Base-by-base conservation (phyloP, 192 early-diverging fungal genomes). In the Pilobolus umbonatus region DNA sequence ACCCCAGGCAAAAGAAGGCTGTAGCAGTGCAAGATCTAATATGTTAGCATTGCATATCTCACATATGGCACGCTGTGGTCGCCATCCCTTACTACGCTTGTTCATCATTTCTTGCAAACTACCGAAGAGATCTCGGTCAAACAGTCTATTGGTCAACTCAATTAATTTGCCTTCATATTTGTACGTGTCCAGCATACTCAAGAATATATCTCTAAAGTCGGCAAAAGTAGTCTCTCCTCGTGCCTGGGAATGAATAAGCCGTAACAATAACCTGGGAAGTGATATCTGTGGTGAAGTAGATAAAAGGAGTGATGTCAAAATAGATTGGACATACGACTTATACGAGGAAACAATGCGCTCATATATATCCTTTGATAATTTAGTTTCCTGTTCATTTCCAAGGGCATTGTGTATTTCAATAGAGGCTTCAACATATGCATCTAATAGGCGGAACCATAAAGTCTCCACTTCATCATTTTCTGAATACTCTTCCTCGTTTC, bases 141-240 rank as follows among this genome's bases (percentile, higher is more conserved):
- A 83, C 5, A 83, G 55, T 26, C 75, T 71, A 39, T 80, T 80
- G n/a, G 81, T 83, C 81, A 83, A 75, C 39, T 75, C 75, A 40
- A 83, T 49, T 26, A 83, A 34, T 50, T 83, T 75, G 11, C 81
- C 81, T 69, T 83, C 81, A 46, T 83, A 83, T 65, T 80, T 80
- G 60, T 78, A 83, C 21, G 81, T 83, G 47, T 83, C 76, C 12
- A 83, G 72, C 78, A 83, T 83, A 8, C 79, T 80, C 25, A 79
- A 61, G 46, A 83, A 83, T 21, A 83, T 80, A 31, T 79, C 79
- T 45, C 75, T 57, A 40, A 79, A 83, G 42, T 83, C 81, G 2
- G 78, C 78, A 64, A 83, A 71, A 3, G 68, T 75, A 19, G 69
- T 75, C n/a, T 75, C 70, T 17, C 66, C 64, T 14, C 72, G 59